These are phyloP conservation scores for Saccharomyces paradoxus DNA, from an alignment of 805 yeast genomes.

Conservation along the genomic window DNA sequence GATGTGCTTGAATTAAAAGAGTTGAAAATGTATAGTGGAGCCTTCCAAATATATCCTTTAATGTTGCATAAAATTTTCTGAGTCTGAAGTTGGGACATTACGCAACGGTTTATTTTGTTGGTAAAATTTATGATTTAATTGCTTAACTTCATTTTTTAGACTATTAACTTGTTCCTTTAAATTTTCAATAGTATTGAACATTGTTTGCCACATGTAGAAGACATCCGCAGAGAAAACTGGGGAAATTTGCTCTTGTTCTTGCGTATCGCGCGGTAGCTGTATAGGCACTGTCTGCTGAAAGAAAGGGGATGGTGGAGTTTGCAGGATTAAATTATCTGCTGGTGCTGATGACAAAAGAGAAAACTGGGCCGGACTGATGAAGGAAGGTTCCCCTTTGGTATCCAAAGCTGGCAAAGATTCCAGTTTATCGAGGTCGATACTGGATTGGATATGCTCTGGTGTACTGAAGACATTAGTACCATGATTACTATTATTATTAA, in stretches of 20 bases:
- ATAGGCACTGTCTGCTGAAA: background rate
- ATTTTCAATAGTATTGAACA: constrained; percentile 8
- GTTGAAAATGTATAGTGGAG: background rate
- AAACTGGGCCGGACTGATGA: background rate
- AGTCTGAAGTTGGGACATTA: background rate
- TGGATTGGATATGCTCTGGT: background rate
- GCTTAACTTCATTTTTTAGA: constrained; percentile 7
- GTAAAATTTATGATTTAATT: constrained; percentile 5
- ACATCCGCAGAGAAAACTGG: constrained; percentile 5
- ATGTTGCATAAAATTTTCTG: background rate
- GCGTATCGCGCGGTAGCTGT: constrained; percentile 2
- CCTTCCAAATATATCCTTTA: background rate
- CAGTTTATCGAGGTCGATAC: background rate
- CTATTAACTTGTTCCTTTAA: constrained; percentile 13
- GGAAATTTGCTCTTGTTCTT: constrained; percentile 1
- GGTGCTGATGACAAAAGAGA: background rate
- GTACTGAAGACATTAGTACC: background rate
- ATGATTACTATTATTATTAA: background rate
- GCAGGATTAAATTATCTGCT: background rate
- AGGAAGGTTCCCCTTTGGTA: background rate
- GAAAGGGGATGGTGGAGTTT: background rate
- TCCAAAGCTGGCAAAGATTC: background rate
- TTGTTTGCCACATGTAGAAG: constrained; percentile 7
- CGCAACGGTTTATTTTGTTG: constrained; percentile 4
- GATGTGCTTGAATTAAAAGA: background rate